A percentile compares a stretch with the other conserved stretches of the same genome.
Conservation (phyloP, 306 rosid genomes). For the Trifolium repens region DNA sequence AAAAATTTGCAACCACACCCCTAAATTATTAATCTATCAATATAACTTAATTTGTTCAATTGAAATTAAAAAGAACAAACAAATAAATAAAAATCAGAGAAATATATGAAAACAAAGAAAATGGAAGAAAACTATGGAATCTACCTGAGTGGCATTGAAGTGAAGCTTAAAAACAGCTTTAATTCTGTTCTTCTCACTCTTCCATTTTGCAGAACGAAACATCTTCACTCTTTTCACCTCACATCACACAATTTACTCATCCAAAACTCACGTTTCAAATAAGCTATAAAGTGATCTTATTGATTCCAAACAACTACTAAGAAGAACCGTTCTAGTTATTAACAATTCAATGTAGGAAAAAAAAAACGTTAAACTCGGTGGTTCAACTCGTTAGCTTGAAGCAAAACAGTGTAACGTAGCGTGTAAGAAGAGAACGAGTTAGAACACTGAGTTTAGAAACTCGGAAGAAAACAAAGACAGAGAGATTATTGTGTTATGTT, state of each 20-base stretch:
- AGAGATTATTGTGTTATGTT: conserved; percentile 22
- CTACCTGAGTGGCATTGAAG: conserved; percentile 81
- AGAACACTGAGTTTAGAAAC: background rate
- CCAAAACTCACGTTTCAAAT: conserved; percentile 34
- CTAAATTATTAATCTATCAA: conserved; percentile 14
- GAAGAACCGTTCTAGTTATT: conserved; percentile 29
- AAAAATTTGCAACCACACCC: no score
- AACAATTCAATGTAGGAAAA: conserved; percentile 40
- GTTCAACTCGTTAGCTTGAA: conserved; percentile 36
- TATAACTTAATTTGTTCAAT: conserved; percentile 29
- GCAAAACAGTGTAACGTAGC: conserved; percentile 22
- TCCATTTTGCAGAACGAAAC: conserved; percentile 94
- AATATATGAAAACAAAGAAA: background rate
- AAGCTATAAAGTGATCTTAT: conserved; percentile 27
- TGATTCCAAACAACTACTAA: conserved; percentile 21
- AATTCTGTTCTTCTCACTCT: conserved; percentile 80
- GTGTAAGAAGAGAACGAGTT: conserved; percentile 24
- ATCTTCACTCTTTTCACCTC: conserved; percentile 42
- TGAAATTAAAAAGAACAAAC: background rate
- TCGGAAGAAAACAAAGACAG: conserved; percentile 15
- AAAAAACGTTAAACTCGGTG: conserved; percentile 23
- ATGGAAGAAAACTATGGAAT: background rate
- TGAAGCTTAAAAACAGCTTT: conserved; percentile 79
- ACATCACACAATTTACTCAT: conserved; percentile 6
- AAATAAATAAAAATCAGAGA: background rate